Evolutionary conservation across 352 stramenopile genomes (phyloP), one percentile per base, ranked within the genome.

Genomic region (Globisporangium cystogenes): DNA sequence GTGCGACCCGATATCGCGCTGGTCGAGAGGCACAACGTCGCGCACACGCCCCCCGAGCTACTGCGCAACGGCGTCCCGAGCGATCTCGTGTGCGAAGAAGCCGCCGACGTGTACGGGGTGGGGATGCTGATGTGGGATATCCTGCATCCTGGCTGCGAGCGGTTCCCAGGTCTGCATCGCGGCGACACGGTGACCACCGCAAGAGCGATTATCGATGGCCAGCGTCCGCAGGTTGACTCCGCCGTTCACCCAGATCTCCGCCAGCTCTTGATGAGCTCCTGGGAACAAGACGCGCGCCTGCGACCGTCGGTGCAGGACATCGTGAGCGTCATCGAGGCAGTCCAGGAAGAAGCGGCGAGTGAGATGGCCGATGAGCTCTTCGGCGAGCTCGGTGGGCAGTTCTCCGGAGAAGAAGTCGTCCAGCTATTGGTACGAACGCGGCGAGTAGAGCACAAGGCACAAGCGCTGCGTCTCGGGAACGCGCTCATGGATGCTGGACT

Each of bases 51-150:
- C 10, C 24, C 18, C 16, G 29, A 35, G 24, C 3, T 23, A 6
- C 26, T 37, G 26, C 16, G 16, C 4, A 51, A 20, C 33, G 14
- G 33, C 20, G 35, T 47, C n/a, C 8, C 23, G 27, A 16, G 33
- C 36, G 23, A 12, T n/a, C 5, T 35, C 16, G 11, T 20, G 24
- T 39, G 24, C 49, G 18, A 42, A 40, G 20, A 35, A 35, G 66
- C 72, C 26, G 79, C 77, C 1, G 82, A 93, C 33, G 63, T 93
- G 6, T 93, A 87, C 57, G 75, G 70, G 8, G 52, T 93, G 23
- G 74, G 44, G 26, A 68, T 86, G 33, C 77, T 68, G 31, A 45
- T 85, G 15, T 92, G 82, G 81, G 78, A 90, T 33, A 77, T 93
- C 26, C 47, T 84, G 43, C 63, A 83, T 36, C 76, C 76, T 0